Percentiles rank a stretch among this genome's conserved stretches.
These are phyloP conservation scores for Citrullus amarus DNA, from an alignment of 306 rosid species.

Conservation along the genomic window DNA sequence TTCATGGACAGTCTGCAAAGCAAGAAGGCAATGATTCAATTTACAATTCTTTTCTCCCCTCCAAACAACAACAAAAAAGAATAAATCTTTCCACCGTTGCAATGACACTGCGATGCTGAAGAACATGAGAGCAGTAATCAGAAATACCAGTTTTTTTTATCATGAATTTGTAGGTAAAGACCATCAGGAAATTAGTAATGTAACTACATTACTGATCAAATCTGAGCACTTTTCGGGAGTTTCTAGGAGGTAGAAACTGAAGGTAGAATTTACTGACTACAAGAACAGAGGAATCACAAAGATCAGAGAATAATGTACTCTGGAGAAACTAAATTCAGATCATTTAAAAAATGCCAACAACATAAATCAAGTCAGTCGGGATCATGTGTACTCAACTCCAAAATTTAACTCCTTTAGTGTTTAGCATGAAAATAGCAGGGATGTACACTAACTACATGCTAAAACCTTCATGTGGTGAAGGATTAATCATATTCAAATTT, in stretches of 20 bases:
- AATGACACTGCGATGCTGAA: neutral
- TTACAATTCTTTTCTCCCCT: neutral
- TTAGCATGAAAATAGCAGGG: neutral
- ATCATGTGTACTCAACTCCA: neutral
- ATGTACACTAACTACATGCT: neutral
- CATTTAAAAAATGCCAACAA: neutral
- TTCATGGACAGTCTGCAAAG: constrained; percentile 82
- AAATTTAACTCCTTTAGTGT: neutral
- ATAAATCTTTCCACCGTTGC: neutral
- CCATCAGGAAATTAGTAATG: neutral
- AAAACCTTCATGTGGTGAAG: neutral
- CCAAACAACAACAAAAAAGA: neutral
- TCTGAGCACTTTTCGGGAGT: neutral
- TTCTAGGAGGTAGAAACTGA: neutral
- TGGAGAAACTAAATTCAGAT: neutral
- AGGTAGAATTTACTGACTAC: neutral
- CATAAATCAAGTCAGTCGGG: neutral
- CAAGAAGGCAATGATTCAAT: neutral
- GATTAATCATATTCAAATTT: neutral
- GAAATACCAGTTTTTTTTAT: neutral
- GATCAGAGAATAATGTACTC: neutral
- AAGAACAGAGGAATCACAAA: neutral
- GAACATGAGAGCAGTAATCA: neutral
- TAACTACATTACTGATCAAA: neutral
- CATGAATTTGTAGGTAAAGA: neutral